Evolutionary conservation across 1,139 yeast species (phyloP), one percentile per base, ranked within the genome.

Genomic region (Kodamaea fungicola): DNA sequence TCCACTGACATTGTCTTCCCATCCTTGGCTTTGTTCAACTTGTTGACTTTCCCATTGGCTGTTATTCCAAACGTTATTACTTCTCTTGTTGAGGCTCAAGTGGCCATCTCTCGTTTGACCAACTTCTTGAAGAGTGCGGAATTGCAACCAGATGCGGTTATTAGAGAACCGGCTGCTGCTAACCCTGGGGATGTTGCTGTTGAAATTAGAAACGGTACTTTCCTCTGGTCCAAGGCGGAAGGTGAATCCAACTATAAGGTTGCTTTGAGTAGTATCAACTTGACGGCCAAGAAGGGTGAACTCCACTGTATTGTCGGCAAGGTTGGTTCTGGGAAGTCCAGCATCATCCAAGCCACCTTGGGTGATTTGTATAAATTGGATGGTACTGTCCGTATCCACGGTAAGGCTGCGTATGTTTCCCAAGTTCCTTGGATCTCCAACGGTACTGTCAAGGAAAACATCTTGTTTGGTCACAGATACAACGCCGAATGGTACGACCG

Each of bases 401-500:
- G 98, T 37, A 73, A 76, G 32, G 71, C 89, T 30, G 97, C 97
- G 0, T 92, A 90, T 61, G 96, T 86, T 31, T 84, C 97, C 3
- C 98, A 92, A 63, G 71, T 70, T 37, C 74, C 97, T 2, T 92
- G 97, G 97, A 88, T 92, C 43, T 87, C 88, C 87, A 92, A 92
- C 56, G 96, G 95, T 33, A 71, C 95, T 7, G 89, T 92, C 10
- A 84, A 80, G 51, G 97, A 90, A 27, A 92, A 92, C 54, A 85
- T 92, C 53, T 59, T 88, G 45, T 92, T 92, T 64, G 97, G 97
- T 25, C 87, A 85, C 59, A 81, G 78, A 54, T 86, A 71, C 54
- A 97, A 92, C 52, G 78, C 86, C 13, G 80, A 71, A 13, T 87
- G 88, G 49, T 92, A 92, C 61, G 76, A 82, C 27, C 75, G 75